Conservation (phyloP, 768 basidiomycete species). For the Auricularia auricula-judae region DNA sequence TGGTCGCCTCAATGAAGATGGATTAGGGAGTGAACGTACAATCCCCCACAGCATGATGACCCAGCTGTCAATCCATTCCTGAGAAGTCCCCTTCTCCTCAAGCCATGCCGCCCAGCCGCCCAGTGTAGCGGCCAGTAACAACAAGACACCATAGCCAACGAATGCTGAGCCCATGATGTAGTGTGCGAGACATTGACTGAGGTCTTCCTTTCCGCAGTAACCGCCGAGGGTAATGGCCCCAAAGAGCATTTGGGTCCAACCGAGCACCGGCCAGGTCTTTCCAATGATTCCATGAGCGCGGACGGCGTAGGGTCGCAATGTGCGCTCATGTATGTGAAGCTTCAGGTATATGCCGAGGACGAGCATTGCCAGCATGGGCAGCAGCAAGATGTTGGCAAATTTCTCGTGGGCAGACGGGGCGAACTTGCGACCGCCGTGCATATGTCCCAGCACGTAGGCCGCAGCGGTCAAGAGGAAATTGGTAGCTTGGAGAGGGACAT, state of each 20-base stretch:
- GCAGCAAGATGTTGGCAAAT: slow-evolving; percentile 50
- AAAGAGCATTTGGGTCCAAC: slow-evolving; percentile 85
- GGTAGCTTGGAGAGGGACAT: slow-evolving; percentile 76
- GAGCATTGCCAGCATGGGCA: slow-evolving; percentile 60
- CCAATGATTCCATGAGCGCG: slow-evolving; percentile 68
- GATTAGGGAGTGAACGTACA: not conserved
- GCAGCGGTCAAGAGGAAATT: slow-evolving; percentile 60
- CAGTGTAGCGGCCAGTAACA: not conserved
- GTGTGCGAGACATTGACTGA: slow-evolving; percentile 82
- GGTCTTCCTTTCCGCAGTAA: slow-evolving; percentile 66
- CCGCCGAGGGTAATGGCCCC: slow-evolving; percentile 64
- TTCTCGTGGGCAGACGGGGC: slow-evolving; percentile 60
- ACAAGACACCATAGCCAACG: not conserved
- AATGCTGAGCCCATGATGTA: slow-evolving; percentile 53
- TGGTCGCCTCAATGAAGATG: too few species aligned
- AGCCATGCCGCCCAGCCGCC: slow-evolving; percentile 8
- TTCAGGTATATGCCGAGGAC: slow-evolving; percentile 81
- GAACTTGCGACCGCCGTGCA: slow-evolving; percentile 76
- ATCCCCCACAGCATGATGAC: slow-evolving; percentile 25
- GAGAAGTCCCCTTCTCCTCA: slow-evolving; percentile 15
- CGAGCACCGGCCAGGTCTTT: slow-evolving; percentile 72
- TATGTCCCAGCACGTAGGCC: slow-evolving; percentile 75
- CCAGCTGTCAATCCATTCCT: slow-evolving; percentile 26
- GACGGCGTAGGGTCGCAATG: slow-evolving; percentile 61
- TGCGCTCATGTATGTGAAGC: slow-evolving; percentile 75